Conservation (phyloP, 2,329 filamentous ascomycete species). For the Elsinoe necatrix region DNA sequence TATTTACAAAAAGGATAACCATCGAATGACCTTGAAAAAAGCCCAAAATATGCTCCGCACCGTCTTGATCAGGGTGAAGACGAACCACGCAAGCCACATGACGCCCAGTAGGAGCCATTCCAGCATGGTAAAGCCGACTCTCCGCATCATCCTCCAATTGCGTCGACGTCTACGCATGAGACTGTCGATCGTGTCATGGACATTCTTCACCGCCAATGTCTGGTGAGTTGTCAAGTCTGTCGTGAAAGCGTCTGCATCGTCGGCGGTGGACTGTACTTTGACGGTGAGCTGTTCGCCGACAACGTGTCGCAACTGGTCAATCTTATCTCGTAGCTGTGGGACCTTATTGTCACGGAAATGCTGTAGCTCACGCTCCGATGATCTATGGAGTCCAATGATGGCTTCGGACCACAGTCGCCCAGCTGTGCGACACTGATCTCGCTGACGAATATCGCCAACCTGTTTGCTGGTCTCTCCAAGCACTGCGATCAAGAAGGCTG, state of each 20-base stretch:
- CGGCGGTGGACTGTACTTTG: conserved; percentile 58
- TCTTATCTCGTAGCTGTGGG: conserved; percentile 36
- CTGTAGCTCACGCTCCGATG: conserved; percentile 43
- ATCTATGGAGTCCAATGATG: conserved; percentile 31
- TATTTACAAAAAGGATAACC: conserved; percentile 70
- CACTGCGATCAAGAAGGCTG: conserved; percentile 32
- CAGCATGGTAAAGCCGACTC: conserved; percentile 69
- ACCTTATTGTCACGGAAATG: conserved; percentile 41
- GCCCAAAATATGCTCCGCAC: conserved; percentile 56
- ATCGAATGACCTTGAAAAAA: conserved; percentile 54
- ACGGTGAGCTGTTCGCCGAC: conserved; percentile 46
- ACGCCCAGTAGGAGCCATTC: conserved; percentile 83
- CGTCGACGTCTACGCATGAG: conserved; percentile 64
- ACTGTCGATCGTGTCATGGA: conserved; percentile 64
- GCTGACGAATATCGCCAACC: conserved; percentile 41
- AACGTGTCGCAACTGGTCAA: conserved; percentile 37
- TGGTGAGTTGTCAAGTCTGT: conserved; percentile 68
- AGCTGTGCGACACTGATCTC: conserved; percentile 47
- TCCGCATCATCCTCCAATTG: conserved; percentile 64
- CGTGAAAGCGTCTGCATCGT: conserved; percentile 71
- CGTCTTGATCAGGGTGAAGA: conserved; percentile 68
- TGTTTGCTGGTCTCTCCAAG: conserved; percentile 30
- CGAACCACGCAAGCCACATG: conserved; percentile 91
- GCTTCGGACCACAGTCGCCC: conserved; percentile 44
- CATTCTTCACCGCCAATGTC: conserved; percentile 69